Base-by-base conservation (phyloP, 2,329 filamentous ascomycete species). In the Penicillium sp. region DNA sequence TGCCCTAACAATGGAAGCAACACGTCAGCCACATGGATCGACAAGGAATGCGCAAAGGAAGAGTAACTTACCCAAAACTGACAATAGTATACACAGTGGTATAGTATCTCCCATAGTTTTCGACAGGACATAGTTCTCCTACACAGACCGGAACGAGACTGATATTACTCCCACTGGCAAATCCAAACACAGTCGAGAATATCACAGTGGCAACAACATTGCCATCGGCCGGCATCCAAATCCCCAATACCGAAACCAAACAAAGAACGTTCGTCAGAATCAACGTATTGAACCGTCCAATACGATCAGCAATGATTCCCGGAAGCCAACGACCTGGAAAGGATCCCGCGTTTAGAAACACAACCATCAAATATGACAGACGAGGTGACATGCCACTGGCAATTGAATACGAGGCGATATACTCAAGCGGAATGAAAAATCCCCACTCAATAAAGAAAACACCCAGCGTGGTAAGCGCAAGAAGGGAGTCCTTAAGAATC, bases 41-140 rank as follows among this genome's bases (percentile, higher is more conserved):
- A 48, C 14, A 13, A 19, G 27, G 16, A 3, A 18, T 3, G 6
- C 14, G n/a, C n/a, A 16, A 37, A 3, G 13, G 10, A 1, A 19
- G 7, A 19, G 11, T 29, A 43, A 3, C 57, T 39, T 42, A 55
- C 54, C 61, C 61, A 43, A 63, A 54, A 46, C 58, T 64, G n/a
- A 61, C 63, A 52, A 64, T 59, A n/a, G 55, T 67, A 48, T 61
- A 68, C 1, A 59, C 56, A 18, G 66, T 73, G 0, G 67, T 62
- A 50, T 68, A 72, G 40, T 69, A 71, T n/a, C 64, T 55, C 2
- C 71, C 71, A 59, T 76, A 76, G 36, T 69, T 60, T 35, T 70
- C 62, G 0, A 65, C 68, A 1, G 62, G 57, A 54, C 75, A 77
- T 7, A 78, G 59, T 57, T 77, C 73, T 2, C 74, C 73, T 2